Base-by-base conservation (phyloP, 768 basidiomycete genomes). In the Termitomyces sp. region DNA sequence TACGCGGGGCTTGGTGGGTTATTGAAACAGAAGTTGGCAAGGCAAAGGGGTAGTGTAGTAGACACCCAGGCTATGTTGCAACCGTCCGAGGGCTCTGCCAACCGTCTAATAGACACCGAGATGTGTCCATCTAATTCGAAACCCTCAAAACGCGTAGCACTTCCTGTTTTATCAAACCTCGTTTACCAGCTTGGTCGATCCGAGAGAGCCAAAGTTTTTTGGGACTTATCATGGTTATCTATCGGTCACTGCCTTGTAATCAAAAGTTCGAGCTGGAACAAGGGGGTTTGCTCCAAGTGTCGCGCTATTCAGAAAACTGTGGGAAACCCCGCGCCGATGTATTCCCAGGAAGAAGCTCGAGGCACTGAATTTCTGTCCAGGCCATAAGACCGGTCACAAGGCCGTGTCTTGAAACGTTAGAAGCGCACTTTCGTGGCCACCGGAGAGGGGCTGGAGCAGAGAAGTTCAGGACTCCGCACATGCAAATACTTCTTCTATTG, bases 331-430 rank as follows among this genome's bases (percentile, higher is more conserved):
- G 40, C 16, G 40, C 40, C 18, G n/a, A n/a, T 26, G n/a, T 50
- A 23, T 32, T 63, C 62, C 20, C 62, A 63, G 57, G 62, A 56
- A 62, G 64, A 65, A 62, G 59, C 50, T 62, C 53, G 51, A 65
- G 64, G 61, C 59, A 61, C 56, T 56, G 58, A 50, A 53, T 63
- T 58, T 48, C 49, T 36, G 52, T 30, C 40, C 51, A 51, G 36
- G 36, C 46, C 50, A 44, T n/a, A 54, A 9, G 40, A 32, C 28
- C 41, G 53, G 59, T 65, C 64, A 65, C 59, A 63, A 59, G 64
- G 61, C 30, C 59, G 18, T 30, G 53, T 28, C 18, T 50, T 65
- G 64, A 65, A 65, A 65, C 63, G 32, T 55, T 18, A 46, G 61
- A 63, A 63, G 58, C 56, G 32, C 20, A 13, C 52, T 40, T 28